phyloP scores from a whole-genome alignment of 108 stramenopile genomes.

The Heterococcus sp. region DNA sequence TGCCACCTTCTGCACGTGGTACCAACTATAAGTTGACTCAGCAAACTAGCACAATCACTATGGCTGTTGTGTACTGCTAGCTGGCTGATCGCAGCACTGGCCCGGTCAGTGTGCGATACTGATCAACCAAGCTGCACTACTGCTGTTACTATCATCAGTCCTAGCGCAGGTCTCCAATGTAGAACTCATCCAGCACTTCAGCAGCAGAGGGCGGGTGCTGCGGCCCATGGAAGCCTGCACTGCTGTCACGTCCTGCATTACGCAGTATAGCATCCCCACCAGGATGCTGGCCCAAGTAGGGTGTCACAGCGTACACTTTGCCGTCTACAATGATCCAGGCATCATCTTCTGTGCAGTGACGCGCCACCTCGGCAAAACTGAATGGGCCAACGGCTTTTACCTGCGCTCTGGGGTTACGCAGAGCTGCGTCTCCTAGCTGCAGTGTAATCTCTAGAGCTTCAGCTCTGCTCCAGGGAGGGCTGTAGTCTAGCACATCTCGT shows the following conservation, averaged over 20 bases:
- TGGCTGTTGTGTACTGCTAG: too few relatives aligned
- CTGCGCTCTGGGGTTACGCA: constrained; percentile 25
- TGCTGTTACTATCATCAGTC: too few relatives aligned
- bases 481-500: constrained; percentile 43
- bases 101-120: too few relatives aligned
- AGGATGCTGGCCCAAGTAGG: constrained; percentile 50
- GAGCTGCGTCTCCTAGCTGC: constrained; percentile 6
- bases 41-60: too few relatives aligned
- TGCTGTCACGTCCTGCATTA: constrained; percentile 52
- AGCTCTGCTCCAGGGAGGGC: constrained; percentile 43
- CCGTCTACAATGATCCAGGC: constrained; percentile 58
- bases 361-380: constrained; percentile 48
- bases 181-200: constrained; percentile 50
- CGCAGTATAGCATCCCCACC: constrained; percentile 55
- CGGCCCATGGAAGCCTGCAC: constrained; percentile 53
- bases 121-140: too few relatives aligned
- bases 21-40: too few relatives aligned
- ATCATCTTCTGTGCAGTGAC: constrained; percentile 49
- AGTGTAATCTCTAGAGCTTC: constrained; percentile 13
- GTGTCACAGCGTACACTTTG: constrained; percentile 57
- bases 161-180: constrained; percentile 43
- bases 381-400: constrained; percentile 25
- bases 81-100: too few relatives aligned
- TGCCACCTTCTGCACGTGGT: too few relatives aligned
- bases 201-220: constrained; percentile 49